A percentile compares a stretch with the other conserved stretches of the same genome.
These are phyloP conservation scores for Polymyxa betae DNA, from an alignment of 208 protist species.

Conservation along the genomic window DNA sequence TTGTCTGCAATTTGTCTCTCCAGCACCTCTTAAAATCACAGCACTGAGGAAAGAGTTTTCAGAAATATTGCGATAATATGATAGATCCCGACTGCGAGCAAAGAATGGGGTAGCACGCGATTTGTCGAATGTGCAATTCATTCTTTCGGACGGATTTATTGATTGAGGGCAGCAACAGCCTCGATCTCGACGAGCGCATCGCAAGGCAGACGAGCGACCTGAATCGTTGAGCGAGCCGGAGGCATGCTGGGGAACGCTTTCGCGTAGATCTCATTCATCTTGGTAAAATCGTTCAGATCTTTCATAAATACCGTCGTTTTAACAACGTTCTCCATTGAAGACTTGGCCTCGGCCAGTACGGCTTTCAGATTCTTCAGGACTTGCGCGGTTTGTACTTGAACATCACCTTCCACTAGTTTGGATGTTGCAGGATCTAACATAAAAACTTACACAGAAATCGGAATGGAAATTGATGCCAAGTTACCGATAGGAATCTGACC, in stretches of 20 bases:
- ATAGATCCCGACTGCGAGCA: too few relatives aligned
- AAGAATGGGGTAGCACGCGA: too few relatives aligned
- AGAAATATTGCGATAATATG: too few relatives aligned
- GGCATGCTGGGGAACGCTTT: not conserved
- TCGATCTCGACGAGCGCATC: conserved; percentile 16
- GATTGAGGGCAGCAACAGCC: not conserved
- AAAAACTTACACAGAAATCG: too few relatives aligned
- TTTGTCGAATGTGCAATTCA: too few relatives aligned
- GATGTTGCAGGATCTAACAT: conserved; percentile 23
- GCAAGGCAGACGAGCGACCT: not conserved
- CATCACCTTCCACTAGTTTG: not conserved
- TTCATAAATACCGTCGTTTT: conserved; percentile 5
- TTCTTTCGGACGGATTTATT: not conserved
- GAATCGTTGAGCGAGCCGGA: not conserved
- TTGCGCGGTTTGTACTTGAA: not conserved
- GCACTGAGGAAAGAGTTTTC: too few relatives aligned
- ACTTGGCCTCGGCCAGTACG: not conserved
- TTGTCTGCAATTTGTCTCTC: too few relatives aligned
- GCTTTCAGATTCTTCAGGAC: not conserved
- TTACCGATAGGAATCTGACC: not conserved
- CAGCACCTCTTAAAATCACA: too few relatives aligned
- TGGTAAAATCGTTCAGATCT: not conserved
- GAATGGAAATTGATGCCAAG: not conserved
- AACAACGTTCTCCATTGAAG: not conserved
- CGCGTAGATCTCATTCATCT: not conserved